Percentiles rank a stretch among this genome's conserved stretches.
These are phyloP conservation scores for Leccinum arenicola DNA, from an alignment of 768 basidiomycete genomes.

Conservation along the genomic window DNA sequence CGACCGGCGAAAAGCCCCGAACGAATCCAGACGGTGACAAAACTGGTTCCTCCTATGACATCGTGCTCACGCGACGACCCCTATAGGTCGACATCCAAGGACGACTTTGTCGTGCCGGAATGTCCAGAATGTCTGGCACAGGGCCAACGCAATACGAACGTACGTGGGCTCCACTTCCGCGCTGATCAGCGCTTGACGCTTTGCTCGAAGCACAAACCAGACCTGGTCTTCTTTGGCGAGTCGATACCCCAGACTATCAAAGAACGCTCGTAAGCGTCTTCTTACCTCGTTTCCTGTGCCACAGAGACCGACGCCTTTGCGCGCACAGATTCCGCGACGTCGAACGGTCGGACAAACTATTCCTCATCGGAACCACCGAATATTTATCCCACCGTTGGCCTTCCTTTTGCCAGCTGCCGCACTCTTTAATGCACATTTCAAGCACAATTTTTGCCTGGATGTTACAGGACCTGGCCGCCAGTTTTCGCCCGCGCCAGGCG, in stretches of 20 bases:
- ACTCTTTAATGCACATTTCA: no score
- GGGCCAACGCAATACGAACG: constrained; percentile 57
- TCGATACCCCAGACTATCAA: constrained; percentile 66
- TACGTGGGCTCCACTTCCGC: constrained; percentile 28
- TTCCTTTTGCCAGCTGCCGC: no score
- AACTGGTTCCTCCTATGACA: neutral
- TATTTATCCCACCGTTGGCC: no score
- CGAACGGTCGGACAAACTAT: constrained; percentile 59
- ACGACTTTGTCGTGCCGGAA: constrained; percentile 74
- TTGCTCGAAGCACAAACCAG: constrained; percentile 60
- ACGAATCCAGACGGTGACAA: constrained; percentile 91
- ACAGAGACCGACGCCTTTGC: neutral
- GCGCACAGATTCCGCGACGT: constrained; percentile 52
- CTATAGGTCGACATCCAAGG: constrained; percentile 75
- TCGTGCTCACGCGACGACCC: neutral
- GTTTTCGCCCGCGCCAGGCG: no score
- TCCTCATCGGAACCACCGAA: constrained; percentile 81
- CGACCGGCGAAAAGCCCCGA: constrained; percentile 54
- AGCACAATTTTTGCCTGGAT: no score
- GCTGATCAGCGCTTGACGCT: constrained; percentile 21
- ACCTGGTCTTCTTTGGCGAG: constrained; percentile 88
- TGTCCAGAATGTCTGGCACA: constrained; percentile 67
- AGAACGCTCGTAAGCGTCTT: constrained; percentile 61
- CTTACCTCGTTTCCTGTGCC: neutral
- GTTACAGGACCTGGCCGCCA: no score